Conservation (phyloP, 306 rosid species). For the Trifolium subterraneum region DNA sequence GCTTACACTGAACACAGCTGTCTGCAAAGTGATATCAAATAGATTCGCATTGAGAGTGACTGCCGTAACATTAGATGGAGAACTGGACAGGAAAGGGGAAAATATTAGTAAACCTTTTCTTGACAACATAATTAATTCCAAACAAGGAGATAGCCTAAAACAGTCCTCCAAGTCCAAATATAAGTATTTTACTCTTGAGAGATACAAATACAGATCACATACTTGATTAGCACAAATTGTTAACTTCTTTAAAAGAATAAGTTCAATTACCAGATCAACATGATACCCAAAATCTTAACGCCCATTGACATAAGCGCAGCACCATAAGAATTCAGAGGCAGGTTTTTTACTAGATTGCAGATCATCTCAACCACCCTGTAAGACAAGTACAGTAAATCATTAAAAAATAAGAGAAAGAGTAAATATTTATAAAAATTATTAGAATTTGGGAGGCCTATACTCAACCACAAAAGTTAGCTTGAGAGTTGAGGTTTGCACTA, state of each 20-base stretch:
- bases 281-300: constrained; percentile 68
- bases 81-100: constrained; percentile 53
- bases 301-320: constrained; percentile 81
- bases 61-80: constrained; percentile 72
- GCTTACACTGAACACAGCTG: constrained; percentile 49
- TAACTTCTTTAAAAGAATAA: constrained; percentile 29
- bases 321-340: constrained; percentile 63
- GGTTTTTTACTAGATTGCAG: constrained; percentile 70
- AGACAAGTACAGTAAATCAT: constrained; percentile 35
- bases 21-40: constrained; percentile 63
- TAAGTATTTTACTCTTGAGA: neutral
- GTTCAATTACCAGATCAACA: constrained; percentile 74
- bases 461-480: no score
- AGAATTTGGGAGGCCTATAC: no score
- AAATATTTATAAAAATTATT: no score
- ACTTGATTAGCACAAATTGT: constrained; percentile 18
- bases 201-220: constrained; percentile 31
- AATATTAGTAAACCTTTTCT: constrained; percentile 34
- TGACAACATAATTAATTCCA: constrained; percentile 27
- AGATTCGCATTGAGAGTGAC: constrained; percentile 71
- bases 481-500: no score
- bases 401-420: no score
- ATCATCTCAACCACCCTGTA: constrained; percentile 82
- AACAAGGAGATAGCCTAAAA: constrained; percentile 36
- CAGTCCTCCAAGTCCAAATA: constrained; percentile 9